Base-by-base conservation (phyloP, 2,329 filamentous ascomycete species). In the Colletotrichum lindemuthianum region DNA sequence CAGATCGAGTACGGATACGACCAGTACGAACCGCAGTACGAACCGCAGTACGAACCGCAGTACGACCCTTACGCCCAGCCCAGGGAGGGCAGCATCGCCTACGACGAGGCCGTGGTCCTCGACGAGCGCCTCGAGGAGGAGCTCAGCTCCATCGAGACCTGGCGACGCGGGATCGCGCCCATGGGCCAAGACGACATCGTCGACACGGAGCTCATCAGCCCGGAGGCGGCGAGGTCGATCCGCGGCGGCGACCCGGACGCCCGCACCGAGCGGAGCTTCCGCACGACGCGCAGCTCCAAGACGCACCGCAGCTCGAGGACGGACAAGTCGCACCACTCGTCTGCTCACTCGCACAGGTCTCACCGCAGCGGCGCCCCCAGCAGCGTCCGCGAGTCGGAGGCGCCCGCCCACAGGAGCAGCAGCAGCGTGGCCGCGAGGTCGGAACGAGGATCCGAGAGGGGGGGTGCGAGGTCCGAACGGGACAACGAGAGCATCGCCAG, bases 191-290 rank as follows among this genome's bases (percentile, higher is more conserved):
- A 80, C 43, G 82, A 81, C 63, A 79, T 72, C 40, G 84, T 80
- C 10, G 85, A 87, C 51, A 70, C 84, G 32, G 86, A 88, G 73
- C 79, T 88, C 64, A 88, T 88, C 70, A 87, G 83, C 51, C 85
- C 85, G 2, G 76, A 81, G 71, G 86, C 86, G 6, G 80, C 85
- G 60, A 80, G 80, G 8, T 82, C 80, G 12, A 78, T 80, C n/a
- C 74, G 75, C 16, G 76, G 75, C 16, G 76, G 81, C 60, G 76
- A 81, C 47, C 75, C 76, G 34, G 79, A 82, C 59, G 74, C 80
- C 34, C 73, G 73, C 57, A 77, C 77, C 3, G 72, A 70, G 52
- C 69, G 74, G 56, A 77, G 75, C 55, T 72, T 75, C 47, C 72
- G 73, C 59, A 77, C 75, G 11, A 70, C 70, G 48, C 63, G 68